A percentile compares a stretch with the other conserved stretches of the same genome.
phyloP scores from a whole-genome alignment of 1,284 basidiomycete species.

The Trichosporon coremiiforme region DNA sequence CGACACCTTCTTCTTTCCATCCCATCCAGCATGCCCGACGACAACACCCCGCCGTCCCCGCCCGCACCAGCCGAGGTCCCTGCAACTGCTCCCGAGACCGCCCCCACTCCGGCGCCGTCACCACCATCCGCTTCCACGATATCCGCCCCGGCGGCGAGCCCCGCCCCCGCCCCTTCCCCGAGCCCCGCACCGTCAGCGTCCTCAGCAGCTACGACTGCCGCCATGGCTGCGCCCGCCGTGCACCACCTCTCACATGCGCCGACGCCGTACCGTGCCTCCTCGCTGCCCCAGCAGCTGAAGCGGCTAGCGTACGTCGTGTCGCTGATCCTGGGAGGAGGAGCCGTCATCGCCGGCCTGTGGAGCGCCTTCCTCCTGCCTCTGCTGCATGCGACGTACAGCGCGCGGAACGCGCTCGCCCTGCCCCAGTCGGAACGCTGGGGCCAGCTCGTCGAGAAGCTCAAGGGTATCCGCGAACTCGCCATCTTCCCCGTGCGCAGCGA shows the following conservation, averaged over 20 bases:
- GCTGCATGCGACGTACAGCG: constrained; percentile 52
- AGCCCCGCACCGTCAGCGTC: no score
- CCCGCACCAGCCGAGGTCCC: no score
- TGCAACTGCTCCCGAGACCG: no score
- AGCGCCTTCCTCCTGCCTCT: constrained; percentile 51
- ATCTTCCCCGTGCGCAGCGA: constrained; percentile 31
- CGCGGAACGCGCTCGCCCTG: constrained; percentile 46
- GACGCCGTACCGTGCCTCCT: constrained; percentile 18
- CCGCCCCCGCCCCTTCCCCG: no score
- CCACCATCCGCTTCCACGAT: no score
- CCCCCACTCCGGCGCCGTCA: no score
- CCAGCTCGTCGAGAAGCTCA: constrained; percentile 33
- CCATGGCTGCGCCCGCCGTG: constrained; percentile 14
- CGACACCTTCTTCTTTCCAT: not conserved
- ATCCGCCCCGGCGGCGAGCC: no score
- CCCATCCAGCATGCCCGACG: constrained; percentile 44
- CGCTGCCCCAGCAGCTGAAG: no score
- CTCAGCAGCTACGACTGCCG: constrained; percentile 7
- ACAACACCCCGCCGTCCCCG: constrained; percentile 47
- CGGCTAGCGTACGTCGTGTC: constrained; percentile 49
- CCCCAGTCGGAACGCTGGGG: constrained; percentile 42
- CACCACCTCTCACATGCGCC: constrained; percentile 25
- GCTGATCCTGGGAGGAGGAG: constrained; percentile 47
- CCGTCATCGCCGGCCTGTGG: constrained; percentile 46
- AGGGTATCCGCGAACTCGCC: constrained; percentile 27